Percentiles rank a stretch among this genome's conserved stretches.
Evolutionary conservation across 345 rosid species (phyloP).

Genomic region (Abelmoschus esculentus): DNA sequence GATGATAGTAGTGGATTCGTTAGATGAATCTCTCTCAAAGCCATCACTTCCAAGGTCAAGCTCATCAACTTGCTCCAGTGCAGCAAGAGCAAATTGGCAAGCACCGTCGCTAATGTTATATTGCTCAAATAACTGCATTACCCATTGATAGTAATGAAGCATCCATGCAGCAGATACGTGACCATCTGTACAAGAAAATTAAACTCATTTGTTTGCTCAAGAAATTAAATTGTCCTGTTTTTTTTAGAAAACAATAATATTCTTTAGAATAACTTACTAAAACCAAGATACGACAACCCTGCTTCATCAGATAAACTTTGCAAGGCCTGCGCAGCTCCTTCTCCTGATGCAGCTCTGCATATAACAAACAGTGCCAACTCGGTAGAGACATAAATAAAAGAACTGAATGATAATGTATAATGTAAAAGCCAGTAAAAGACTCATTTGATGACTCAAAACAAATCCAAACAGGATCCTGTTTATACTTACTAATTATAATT

Average conservation of each 20-base stretch:
- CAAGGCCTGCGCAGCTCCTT: slow-evolving; percentile 66
- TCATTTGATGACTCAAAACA: neutral
- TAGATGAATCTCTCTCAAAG: slow-evolving; percentile 24
- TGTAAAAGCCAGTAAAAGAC: neutral
- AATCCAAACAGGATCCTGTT: neutral
- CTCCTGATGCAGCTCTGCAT: slow-evolving; percentile 85
- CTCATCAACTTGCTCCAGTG: slow-evolving; percentile 97
- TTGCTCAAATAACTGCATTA: slow-evolving; percentile 92
- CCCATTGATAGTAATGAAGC: slow-evolving; percentile 97
- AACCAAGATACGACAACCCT: slow-evolving; percentile 54
- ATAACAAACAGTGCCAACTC: slow-evolving; percentile 18
- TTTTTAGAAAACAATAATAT: neutral
- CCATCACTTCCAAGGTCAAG: slow-evolving; percentile 30
- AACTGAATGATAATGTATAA: neutral
- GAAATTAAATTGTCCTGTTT: slow-evolving; percentile 4
- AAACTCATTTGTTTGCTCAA: neutral
- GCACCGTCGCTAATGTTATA: slow-evolving; percentile 83
- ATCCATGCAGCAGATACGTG: slow-evolving; percentile 60
- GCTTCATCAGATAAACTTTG: slow-evolving; percentile 63
- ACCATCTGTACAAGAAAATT: slow-evolving; percentile 36
- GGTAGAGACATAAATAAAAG: slow-evolving; percentile 4
- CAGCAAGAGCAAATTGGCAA: slow-evolving; percentile 92
- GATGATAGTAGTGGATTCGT: slow-evolving; percentile 44
- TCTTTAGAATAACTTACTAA: slow-evolving; percentile 39
- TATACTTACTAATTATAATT: neutral